Percentiles rank a stretch among this genome's conserved stretches.
Conservation (phyloP, 2,329 filamentous ascomycete species). For the Neurospora sp. region DNA sequence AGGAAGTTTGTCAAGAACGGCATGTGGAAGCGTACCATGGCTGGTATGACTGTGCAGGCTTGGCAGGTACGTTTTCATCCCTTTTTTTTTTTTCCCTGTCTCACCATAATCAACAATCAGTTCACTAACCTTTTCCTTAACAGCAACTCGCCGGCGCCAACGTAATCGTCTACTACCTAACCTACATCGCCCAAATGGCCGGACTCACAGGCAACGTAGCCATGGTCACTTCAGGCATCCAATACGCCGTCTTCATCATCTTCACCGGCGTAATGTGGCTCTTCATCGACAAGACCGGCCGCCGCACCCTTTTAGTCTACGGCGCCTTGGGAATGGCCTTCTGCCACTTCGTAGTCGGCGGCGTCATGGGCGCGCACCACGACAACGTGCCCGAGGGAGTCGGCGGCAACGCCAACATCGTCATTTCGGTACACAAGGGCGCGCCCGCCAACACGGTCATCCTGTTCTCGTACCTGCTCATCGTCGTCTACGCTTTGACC, state of each 20-base stretch:
- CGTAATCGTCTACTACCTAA: slow-evolving; percentile 48
- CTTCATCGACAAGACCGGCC: slow-evolving; percentile 30
- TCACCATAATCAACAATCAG: neutral
- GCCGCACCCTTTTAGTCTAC: slow-evolving; percentile 16
- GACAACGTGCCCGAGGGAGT: slow-evolving; percentile 23
- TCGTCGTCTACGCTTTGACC: slow-evolving; percentile 54
- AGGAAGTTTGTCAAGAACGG: slow-evolving; percentile 31
- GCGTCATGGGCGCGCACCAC: slow-evolving; percentile 31
- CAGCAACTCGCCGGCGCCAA: slow-evolving; percentile 43
- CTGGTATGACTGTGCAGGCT: slow-evolving; percentile 45
- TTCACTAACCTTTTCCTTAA: neutral
- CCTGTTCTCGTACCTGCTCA: slow-evolving; percentile 54
- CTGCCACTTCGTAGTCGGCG: slow-evolving; percentile 33
- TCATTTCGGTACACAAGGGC: slow-evolving; percentile 38
- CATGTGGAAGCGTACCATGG: slow-evolving; percentile 49
- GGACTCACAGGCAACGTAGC: slow-evolving; percentile 37
- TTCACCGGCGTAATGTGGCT: slow-evolving; percentile 33
- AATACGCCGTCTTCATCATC: slow-evolving; percentile 36
- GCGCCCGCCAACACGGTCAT: slow-evolving; percentile 51
- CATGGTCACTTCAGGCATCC: slow-evolving; percentile 33
- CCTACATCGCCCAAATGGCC: slow-evolving; percentile 52
- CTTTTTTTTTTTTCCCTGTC: too few species aligned
- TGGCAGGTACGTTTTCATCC: slow-evolving; percentile 33
- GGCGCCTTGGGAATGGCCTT: slow-evolving; percentile 18
- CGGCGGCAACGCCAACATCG: slow-evolving; percentile 32